phyloP scores from a whole-genome alignment of 148 eudicot genomes.

The Fagopyrum esculentum region DNA sequence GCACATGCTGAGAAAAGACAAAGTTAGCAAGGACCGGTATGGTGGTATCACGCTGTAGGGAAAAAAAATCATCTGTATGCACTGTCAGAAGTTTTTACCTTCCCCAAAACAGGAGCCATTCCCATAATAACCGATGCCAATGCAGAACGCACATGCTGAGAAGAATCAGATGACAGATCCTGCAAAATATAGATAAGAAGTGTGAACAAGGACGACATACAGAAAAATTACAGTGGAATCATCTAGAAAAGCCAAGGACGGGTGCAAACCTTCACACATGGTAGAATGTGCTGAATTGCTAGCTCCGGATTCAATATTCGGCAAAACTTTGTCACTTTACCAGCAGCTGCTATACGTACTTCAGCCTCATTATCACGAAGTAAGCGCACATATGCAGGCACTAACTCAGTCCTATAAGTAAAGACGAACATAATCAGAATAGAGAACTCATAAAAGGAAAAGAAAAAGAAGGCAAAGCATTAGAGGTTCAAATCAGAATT shows the following conservation, averaged over 20 bases:
- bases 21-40: neutral
- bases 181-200: constrained; percentile 3
- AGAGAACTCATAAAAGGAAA: neutral
- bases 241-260: neutral
- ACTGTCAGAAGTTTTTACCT: constrained; percentile 23
- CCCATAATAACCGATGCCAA: constrained; percentile 50
- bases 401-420: constrained; percentile 66
- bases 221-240: neutral
- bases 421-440: neutral
- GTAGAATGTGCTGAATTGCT: constrained; percentile 90
- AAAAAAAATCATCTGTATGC: neutral
- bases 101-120: constrained; percentile 48
- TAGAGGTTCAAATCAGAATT: neutral
- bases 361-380: constrained; percentile 99
- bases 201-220: neutral
- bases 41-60: neutral
- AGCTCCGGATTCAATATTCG: constrained; percentile 86
- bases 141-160: constrained; percentile 49
- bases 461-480: neutral
- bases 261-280: constrained; percentile 79
- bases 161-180: constrained; percentile 47
- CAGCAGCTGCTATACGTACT: constrained; percentile 99
- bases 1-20: no score
- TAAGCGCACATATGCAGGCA: constrained; percentile 94
- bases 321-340: constrained; percentile 92